Conservation (phyloP, 176 grass and related monocot genomes). For the Cenchrus fungigraminus region DNA sequence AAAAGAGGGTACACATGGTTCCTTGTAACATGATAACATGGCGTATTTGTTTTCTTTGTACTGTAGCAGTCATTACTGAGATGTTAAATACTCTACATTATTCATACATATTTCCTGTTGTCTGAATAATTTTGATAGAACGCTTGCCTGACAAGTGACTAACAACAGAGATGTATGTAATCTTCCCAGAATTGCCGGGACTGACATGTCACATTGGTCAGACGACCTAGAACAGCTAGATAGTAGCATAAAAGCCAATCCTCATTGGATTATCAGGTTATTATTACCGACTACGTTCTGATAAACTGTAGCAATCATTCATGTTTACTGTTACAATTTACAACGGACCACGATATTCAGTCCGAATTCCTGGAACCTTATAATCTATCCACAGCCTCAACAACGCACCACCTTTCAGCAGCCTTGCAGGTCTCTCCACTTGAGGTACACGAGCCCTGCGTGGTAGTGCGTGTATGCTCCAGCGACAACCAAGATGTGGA, state of each 20-base stretch:
- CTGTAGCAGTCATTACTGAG: too few relatives aligned
- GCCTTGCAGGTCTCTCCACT: constrained; percentile 80
- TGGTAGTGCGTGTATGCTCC: constrained; percentile 86
- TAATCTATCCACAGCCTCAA: constrained; percentile 24
- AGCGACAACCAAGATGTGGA: constrained; percentile 84
- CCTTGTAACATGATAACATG: too few relatives aligned
- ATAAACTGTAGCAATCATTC: neutral
- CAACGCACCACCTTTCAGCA: constrained; percentile 46
- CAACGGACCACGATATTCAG: constrained; percentile 1
- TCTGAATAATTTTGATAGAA: neutral
- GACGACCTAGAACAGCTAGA: neutral
- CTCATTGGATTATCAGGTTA: neutral
- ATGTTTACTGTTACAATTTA: constrained; percentile 43
- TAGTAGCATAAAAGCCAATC: neutral
- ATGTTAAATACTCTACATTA: too few relatives aligned
- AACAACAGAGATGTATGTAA: neutral
- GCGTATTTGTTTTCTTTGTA: neutral
- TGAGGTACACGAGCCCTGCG: constrained; percentile 78
- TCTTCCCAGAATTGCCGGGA: neutral
- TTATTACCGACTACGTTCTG: neutral
- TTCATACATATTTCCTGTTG: neutral
- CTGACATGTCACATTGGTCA: neutral
- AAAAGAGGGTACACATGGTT: too few relatives aligned
- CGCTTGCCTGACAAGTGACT: neutral
- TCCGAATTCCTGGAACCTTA: constrained; percentile 12